Evolutionary conservation across 306 rosid species (phyloP).

Genomic region (Acacia melanoxylon): DNA sequence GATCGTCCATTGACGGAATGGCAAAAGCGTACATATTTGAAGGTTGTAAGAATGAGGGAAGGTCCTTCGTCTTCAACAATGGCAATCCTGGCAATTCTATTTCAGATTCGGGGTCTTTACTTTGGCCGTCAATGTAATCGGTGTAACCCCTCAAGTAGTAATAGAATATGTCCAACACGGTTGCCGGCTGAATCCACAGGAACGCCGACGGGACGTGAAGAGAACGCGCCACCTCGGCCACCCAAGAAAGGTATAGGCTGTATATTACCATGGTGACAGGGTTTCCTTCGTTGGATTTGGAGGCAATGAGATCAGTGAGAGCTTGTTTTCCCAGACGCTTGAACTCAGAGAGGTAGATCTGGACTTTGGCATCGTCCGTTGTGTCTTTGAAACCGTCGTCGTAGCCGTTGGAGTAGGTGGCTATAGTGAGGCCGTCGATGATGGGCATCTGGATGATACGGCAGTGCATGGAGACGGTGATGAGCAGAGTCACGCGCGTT

Average conservation of each 20-base stretch:
- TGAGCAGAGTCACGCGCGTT: constrained; percentile 23
- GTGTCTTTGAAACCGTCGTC: not conserved
- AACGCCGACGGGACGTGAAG: constrained; percentile 7
- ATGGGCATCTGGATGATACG: not conserved
- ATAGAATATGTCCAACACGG: constrained; percentile 28
- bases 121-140: not conserved
- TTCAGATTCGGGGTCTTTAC: not conserved
- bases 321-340: constrained; percentile 10
- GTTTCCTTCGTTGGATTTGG: constrained; percentile 21
- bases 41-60: not conserved
- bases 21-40: not conserved
- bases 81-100: constrained; percentile 14
- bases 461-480: constrained; percentile 6
- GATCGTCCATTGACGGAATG: not conserved
- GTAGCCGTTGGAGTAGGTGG: constrained; percentile 29
- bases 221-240: constrained; percentile 12
- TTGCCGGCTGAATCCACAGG: constrained; percentile 33
- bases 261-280: constrained; percentile 25
- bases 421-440: not conserved
- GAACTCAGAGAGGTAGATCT: constrained; percentile 1
- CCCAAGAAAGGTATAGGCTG: constrained; percentile 34
- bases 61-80: not conserved
- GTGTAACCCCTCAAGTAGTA: constrained; percentile 27
- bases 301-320: constrained; percentile 8
- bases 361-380: not conserved